Evolutionary conservation across 345 rosid genomes (phyloP).

Genomic region (Lepidium sativum): DNA sequence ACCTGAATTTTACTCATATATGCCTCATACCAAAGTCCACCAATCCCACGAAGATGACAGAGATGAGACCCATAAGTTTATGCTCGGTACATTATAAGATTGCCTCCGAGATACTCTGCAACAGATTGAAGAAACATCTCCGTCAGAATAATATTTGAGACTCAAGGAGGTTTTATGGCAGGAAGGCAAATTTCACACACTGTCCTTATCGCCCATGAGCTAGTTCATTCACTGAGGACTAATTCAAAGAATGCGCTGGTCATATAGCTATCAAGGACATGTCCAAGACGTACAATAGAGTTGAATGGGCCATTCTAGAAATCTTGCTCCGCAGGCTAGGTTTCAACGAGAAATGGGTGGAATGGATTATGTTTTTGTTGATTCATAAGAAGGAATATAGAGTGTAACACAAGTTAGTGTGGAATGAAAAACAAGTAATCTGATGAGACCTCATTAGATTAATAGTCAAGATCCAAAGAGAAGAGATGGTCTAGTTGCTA

Average conservation of each 20-base stretch:
- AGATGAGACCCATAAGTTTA: not conserved
- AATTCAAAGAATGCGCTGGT: rapidly evolving
- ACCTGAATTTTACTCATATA: no score
- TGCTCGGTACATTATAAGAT: not conserved
- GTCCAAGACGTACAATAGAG: not conserved
- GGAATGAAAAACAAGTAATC: no score
- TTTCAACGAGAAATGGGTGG: not conserved
- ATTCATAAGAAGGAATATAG: no score
- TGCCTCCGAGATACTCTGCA: not conserved
- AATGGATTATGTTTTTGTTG: not conserved
- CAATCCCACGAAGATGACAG: no score
- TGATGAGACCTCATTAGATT: no score
- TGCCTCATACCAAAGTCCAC: no score
- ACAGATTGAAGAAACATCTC: not conserved
- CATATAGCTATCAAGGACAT: not conserved
- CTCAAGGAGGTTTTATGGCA: not conserved
- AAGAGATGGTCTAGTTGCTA: no score
- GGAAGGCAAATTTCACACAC: not conserved
- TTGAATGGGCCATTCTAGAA: not conserved
- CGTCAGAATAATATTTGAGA: rapidly evolving
- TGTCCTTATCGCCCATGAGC: not conserved
- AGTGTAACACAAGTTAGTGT: no score
- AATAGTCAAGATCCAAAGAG: no score
- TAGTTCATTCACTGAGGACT: rapidly evolving
- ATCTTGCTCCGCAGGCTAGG: not conserved